Conservation (phyloP, 1,139 yeast species). For the Yamadazyma dushanensis region DNA sequence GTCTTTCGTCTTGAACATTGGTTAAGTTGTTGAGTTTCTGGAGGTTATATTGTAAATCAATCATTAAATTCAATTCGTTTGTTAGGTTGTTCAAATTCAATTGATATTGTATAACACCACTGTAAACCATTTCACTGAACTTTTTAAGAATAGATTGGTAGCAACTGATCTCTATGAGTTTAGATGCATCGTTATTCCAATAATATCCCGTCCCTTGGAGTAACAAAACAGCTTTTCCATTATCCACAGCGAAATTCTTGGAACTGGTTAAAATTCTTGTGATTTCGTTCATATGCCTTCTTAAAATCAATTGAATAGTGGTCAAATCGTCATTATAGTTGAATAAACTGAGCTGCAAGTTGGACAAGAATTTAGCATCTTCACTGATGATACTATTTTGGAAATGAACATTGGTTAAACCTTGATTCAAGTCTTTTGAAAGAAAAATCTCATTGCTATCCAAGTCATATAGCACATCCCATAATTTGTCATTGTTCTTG, state of each 20-base stretch:
- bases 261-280: slow-evolving; percentile 42
- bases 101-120: slow-evolving; percentile 35
- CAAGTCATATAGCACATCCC: slow-evolving; percentile 62
- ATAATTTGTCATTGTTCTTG: slow-evolving; percentile 53
- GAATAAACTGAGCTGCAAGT: slow-evolving; percentile 43
- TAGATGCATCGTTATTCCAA: slow-evolving; percentile 45
- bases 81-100: slow-evolving; percentile 38
- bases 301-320: slow-evolving; percentile 46
- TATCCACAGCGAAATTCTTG: slow-evolving; percentile 32
- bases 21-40: slow-evolving; percentile 33
- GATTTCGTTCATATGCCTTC: slow-evolving; percentile 50
- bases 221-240: slow-evolving; percentile 28
- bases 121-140: slow-evolving; percentile 37
- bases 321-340: slow-evolving; percentile 51
- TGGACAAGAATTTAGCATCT: slow-evolving; percentile 49
- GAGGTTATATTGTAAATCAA: slow-evolving; percentile 46
- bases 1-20: slow-evolving; percentile 18
- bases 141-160: slow-evolving; percentile 41
- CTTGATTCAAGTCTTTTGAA: slow-evolving; percentile 25
- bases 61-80: slow-evolving; percentile 45
- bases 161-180: slow-evolving; percentile 43
- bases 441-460: slow-evolving; percentile 45
- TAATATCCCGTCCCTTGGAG: slow-evolving; percentile 47
- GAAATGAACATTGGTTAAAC: slow-evolving; percentile 13
- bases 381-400: slow-evolving; percentile 44